Conservation (phyloP, 352 stramenopile genomes). For the Albugo laibachii region DNA sequence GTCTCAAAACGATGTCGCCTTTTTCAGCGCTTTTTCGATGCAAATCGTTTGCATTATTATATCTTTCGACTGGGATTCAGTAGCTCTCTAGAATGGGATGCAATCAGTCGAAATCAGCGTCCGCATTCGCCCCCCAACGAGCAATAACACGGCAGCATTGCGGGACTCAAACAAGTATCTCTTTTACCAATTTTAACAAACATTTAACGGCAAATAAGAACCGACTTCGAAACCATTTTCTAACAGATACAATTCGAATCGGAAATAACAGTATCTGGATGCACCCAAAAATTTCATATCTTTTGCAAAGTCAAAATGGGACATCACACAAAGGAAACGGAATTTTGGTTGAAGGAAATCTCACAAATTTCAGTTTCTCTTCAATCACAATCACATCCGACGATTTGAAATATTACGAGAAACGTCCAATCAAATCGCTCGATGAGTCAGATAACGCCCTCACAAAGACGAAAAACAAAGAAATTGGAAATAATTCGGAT, state of each 20-base stretch:
- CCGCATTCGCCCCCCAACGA: neutral
- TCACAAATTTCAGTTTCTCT: no score
- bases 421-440: no score
- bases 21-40: neutral
- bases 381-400: no score
- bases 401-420: no score
- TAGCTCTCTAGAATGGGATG: slow-evolving; percentile 24
- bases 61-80: neutral
- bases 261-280: neutral
- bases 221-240: neutral
- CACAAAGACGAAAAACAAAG: no score
- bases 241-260: neutral
- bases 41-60: slow-evolving; percentile 4
- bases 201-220: neutral
- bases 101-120: slow-evolving; percentile 28
- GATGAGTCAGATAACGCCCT: no score
- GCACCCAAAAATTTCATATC: neutral
- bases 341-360: no score
- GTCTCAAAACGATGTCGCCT: neutral
- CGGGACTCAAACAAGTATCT: neutral
- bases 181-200: neutral
- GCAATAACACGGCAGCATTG: no score
- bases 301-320: no score
- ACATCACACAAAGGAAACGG: no score
- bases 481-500: no score